Percentiles rank a stretch among this genome's conserved stretches.
Conservation (phyloP, 352 stramenopile species). For the Globisporangium recalcitrans region DNA sequence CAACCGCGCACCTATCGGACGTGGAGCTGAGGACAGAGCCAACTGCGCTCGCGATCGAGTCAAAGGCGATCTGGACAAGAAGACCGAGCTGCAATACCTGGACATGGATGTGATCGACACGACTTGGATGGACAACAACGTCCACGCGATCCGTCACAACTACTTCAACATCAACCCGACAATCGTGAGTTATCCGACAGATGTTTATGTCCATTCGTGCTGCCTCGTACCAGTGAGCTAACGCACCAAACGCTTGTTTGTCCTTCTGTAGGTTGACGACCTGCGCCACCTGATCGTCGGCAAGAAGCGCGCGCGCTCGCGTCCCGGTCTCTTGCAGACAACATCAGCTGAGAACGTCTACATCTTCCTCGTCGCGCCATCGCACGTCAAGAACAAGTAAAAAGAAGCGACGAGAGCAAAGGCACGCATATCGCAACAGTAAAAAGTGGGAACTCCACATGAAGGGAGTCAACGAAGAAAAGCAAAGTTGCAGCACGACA, state of each 20-base stretch:
- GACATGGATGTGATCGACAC: constrained; percentile 77
- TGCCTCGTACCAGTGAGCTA: not conserved
- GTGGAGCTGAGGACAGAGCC: constrained; percentile 6
- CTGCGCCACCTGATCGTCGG: constrained; percentile 56
- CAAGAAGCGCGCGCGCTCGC: constrained; percentile 44
- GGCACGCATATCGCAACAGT: not conserved
- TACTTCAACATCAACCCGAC: constrained; percentile 73
- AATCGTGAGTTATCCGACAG: constrained; percentile 25
- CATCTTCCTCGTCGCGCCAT: constrained; percentile 69
- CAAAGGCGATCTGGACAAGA: constrained; percentile 6
- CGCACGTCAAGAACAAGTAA: constrained; percentile 63
- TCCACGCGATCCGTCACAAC: constrained; percentile 60
- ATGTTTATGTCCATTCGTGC: not conserved
- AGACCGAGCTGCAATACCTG: constrained; percentile 25
- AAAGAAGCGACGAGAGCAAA: constrained; percentile 15
- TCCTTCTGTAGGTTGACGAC: constrained; percentile 40
- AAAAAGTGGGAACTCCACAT: too few species aligned
- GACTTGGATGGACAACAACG: constrained; percentile 74
- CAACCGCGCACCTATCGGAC: constrained; percentile 26
- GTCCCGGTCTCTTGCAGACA: constrained; percentile 52
- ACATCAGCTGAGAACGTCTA: constrained; percentile 62
- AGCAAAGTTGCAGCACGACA: not conserved
- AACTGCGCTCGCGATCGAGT: constrained; percentile 13
- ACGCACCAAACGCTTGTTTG: not conserved
- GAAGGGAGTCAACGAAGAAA: not conserved